Percentiles rank a stretch among this genome's conserved stretches.
These are phyloP conservation scores for Penicillium verrucosum DNA, from an alignment of 2,329 filamentous ascomycete species.

Conservation along the genomic window DNA sequence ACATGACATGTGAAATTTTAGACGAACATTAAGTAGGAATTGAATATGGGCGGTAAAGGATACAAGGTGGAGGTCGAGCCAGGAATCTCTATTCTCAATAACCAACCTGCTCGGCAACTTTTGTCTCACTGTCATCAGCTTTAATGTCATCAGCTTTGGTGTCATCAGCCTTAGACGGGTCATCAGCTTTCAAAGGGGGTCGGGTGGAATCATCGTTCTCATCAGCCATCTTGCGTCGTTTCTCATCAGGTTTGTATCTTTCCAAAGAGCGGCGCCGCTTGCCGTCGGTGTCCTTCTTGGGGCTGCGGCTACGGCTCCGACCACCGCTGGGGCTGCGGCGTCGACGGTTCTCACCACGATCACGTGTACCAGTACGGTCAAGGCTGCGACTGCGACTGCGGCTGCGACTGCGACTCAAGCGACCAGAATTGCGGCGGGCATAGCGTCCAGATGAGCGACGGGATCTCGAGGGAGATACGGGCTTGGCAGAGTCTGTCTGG, in stretches of 20 bases:
- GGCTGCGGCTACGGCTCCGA: slow-evolving; percentile 32
- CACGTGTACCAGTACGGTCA: slow-evolving; percentile 38
- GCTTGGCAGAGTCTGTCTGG: slow-evolving; percentile 37
- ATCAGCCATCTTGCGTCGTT: slow-evolving; percentile 43
- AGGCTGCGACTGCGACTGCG: slow-evolving; percentile 28
- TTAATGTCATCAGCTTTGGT: background rate
- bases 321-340: slow-evolving; percentile 15
- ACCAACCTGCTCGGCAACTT: slow-evolving; percentile 34
- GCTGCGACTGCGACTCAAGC: slow-evolving; percentile 28
- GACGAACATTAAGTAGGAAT: slow-evolving; percentile 11
- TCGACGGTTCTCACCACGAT: slow-evolving; percentile 18
- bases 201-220: slow-evolving; percentile 28
- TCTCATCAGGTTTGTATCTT: slow-evolving; percentile 46
- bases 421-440: slow-evolving; percentile 35
- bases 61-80: slow-evolving; percentile 7
- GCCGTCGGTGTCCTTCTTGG: slow-evolving; percentile 27
- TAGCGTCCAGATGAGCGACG: slow-evolving; percentile 39
- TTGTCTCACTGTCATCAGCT: slow-evolving; percentile 21
- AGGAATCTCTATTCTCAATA: slow-evolving; percentile 15
- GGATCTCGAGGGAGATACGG: slow-evolving; percentile 39
- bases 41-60: background rate
- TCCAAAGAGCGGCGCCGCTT: slow-evolving; percentile 46
- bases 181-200: background rate
- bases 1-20: background rate
- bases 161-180: slow-evolving; percentile 9